Evolutionary conservation across 2,329 filamentous ascomycete genomes (phyloP), one percentile per base, ranked within the genome.

Genomic region (Venturiaceae sp.): DNA sequence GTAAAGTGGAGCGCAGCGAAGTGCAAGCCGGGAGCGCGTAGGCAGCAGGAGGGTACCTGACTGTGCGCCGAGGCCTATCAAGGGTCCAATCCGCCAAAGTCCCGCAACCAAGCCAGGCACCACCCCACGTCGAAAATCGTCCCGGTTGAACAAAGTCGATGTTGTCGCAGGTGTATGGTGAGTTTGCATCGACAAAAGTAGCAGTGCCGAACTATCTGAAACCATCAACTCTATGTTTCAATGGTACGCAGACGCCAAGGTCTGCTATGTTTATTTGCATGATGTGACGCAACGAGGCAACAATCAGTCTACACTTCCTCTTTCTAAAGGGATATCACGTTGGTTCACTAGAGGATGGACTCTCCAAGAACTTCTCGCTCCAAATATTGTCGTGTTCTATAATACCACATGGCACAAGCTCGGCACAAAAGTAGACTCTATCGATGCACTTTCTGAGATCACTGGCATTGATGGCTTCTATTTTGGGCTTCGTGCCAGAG

Each of bases 401-500:
- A 62, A 63, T 36, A 33, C 62, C 26, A 64, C 67, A 34, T 66
- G 67, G 63, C 60, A 62, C 3, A 60, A 62, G 9, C 63, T 69
- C 53, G 66, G 67, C 11, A 65, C 64, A 41, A 69, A 68, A 47
- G 46, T 60, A 5, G 64, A 65, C 23, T 64, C n/a, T 66, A 23
- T 28, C 64, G 5, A 59, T 64, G 21, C 64, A 67, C 23, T 69
- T 4, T 63, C 62, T 6, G 60, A 63, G 3, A 60, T 62, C n/a
- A 68, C 68, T 11, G 62, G 23, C 9, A 21, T 56, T 21, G 13
- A 9, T 33, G 28, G n/a, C 11, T 39, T 11, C n/a, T 39, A 39
- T 39, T 39, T 39, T n/a, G n/a, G n/a, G n/a, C n/a, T n/a, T n/a
- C n/a, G n/a, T 39, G 11, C 36, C 11, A 39, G 36, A 39, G n/a